phyloP scores from a whole-genome alignment of 805 yeast genomes.

The Metschnikowia koreensis region DNA sequence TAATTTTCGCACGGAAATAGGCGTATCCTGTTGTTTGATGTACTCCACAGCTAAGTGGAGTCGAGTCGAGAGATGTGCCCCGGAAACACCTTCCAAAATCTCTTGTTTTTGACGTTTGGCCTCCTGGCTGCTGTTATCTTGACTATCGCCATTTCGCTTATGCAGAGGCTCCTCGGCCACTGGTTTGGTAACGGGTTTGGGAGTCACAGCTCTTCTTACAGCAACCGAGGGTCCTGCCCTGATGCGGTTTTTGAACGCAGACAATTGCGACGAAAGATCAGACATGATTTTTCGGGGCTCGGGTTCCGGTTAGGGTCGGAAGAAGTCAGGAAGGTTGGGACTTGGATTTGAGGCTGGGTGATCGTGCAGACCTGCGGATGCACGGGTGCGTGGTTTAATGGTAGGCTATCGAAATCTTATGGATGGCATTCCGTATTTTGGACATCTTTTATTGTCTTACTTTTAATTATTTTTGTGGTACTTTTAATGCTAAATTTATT shows the following conservation, averaged over 20 bases:
- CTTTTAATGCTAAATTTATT: no score
- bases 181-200: constrained; percentile 21
- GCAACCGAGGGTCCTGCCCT: constrained; percentile 44
- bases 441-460: no score
- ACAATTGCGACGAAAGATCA: constrained; percentile 43
- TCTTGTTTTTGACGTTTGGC: constrained; percentile 34
- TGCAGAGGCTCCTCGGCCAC: constrained; percentile 11
- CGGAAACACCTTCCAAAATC: constrained; percentile 31
- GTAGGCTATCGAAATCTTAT: background rate
- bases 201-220: constrained; percentile 22
- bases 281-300: constrained; percentile 19
- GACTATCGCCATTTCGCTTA: constrained; percentile 17
- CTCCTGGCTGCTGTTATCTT: constrained; percentile 24
- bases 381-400: background rate
- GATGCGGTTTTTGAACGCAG: constrained; percentile 46
- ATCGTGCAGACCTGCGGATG: background rate
- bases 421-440: no score
- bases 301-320: constrained; percentile 21
- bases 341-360: background rate
- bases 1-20: constrained; percentile 64
- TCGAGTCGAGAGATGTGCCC: constrained; percentile 78
- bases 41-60: constrained; percentile 89
- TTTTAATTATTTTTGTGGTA: no score
- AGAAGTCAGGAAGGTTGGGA: background rate
- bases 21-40: constrained; percentile 68